A percentile compares a stretch with the other conserved stretches of the same genome.
phyloP scores from a whole-genome alignment of 2,329 filamentous ascomycete species.

The Fusarium sp. region DNA sequence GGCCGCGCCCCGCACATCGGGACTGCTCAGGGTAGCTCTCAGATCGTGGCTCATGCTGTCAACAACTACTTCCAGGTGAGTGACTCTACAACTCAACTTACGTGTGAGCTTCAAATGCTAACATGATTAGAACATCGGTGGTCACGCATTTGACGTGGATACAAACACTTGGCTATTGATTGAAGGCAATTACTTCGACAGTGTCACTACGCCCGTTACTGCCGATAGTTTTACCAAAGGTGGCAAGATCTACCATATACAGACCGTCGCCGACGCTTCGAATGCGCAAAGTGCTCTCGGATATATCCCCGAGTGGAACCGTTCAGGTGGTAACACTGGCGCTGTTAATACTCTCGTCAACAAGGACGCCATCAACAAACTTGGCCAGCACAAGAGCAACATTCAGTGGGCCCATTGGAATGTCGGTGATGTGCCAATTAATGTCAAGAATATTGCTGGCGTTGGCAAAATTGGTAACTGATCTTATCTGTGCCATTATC shows the following conservation, averaged over 20 bases:
- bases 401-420: conserved; percentile 38
- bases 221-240: conserved; percentile 25
- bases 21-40: conserved; percentile 45
- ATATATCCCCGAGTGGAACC: conserved; percentile 44
- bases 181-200: conserved; percentile 68
- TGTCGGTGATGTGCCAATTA: conserved; percentile 36
- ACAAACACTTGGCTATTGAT: conserved; percentile 58
- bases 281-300: conserved; percentile 30
- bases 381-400: conserved; percentile 34
- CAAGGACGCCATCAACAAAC: conserved; percentile 26
- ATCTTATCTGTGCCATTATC: not conserved
- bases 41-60: conserved; percentile 66
- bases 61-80: conserved; percentile 66
- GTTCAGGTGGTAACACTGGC: not conserved
- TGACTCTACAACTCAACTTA: too few species aligned
- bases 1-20: conserved; percentile 67
- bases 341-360: not conserved
- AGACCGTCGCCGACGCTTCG: conserved; percentile 43
- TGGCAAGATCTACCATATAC: conserved; percentile 42
- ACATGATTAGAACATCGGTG: conserved; percentile 53
- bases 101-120: not conserved
- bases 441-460: conserved; percentile 41
- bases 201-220: conserved; percentile 54
- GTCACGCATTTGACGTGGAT: conserved; percentile 66
- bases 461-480: conserved; percentile 29